Conservation (phyloP, 108 stramenopile genomes). For the Nitzschia sp. region DNA sequence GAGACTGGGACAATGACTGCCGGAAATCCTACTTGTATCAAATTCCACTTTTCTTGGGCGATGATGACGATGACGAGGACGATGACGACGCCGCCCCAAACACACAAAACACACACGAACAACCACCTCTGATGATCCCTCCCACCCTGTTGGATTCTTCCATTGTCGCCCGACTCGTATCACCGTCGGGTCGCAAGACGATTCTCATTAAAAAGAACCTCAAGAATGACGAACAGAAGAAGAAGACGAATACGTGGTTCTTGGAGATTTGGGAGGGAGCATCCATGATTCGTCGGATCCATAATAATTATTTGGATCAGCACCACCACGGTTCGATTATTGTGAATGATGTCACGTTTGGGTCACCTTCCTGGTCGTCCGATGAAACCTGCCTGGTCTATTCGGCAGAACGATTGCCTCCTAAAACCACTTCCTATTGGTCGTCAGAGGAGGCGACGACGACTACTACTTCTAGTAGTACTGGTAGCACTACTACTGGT, state of each 20-base stretch:
- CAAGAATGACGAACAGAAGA: slow-evolving; percentile 21
- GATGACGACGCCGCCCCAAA: background rate
- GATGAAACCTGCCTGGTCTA: slow-evolving; percentile 68
- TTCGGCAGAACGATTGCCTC: slow-evolving; percentile 59
- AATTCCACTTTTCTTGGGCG: slow-evolving; percentile 23
- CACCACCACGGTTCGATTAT: slow-evolving; percentile 61
- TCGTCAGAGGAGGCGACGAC: slow-evolving; percentile 6
- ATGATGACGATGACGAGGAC: background rate
- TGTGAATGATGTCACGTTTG: slow-evolving; percentile 63
- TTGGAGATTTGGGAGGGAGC: slow-evolving; percentile 72
- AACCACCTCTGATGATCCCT: slow-evolving; percentile 13
- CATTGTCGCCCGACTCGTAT: slow-evolving; percentile 61
- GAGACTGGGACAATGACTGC: slow-evolving; percentile 69
- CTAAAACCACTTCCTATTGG: slow-evolving; percentile 48
- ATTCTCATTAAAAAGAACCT: slow-evolving; percentile 45
- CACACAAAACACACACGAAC: background rate
- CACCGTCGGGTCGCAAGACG: slow-evolving; percentile 63
- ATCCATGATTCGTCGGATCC: slow-evolving; percentile 50
- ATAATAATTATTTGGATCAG: slow-evolving; percentile 18
- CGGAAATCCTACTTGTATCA: slow-evolving; percentile 59
- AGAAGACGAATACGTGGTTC: slow-evolving; percentile 18
- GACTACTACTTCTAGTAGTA: slow-evolving; percentile 14
- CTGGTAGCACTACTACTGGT: background rate
- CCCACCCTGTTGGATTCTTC: slow-evolving; percentile 55
- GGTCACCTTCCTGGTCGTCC: slow-evolving; percentile 57